A percentile compares a stretch with the other conserved stretches of the same genome.
These are phyloP conservation scores for Dendryphion nanum DNA, from an alignment of 2,329 filamentous ascomycete species.

Conservation along the genomic window DNA sequence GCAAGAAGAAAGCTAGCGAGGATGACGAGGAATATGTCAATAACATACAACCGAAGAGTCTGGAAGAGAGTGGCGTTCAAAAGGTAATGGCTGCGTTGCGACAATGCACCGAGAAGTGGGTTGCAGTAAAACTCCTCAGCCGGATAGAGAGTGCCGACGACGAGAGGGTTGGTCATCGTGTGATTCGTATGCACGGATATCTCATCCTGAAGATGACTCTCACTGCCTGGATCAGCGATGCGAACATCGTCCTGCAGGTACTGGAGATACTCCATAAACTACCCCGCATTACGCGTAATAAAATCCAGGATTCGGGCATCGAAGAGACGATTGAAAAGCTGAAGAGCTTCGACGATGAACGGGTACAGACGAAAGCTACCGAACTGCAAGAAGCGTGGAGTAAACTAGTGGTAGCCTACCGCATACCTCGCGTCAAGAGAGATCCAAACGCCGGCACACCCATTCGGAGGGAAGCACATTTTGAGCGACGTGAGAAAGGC, in stretches of 20 bases:
- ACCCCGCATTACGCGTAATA: slow-evolving; percentile 90
- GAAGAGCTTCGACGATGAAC: slow-evolving; percentile 65
- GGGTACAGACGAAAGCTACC: slow-evolving; percentile 69
- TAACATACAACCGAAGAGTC: slow-evolving; percentile 73
- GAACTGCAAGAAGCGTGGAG: slow-evolving; percentile 81
- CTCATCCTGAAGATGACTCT: slow-evolving; percentile 88
- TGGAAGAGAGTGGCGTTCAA: slow-evolving; percentile 80
- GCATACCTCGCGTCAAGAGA: slow-evolving; percentile 86
- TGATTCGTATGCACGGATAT: slow-evolving; percentile 96
- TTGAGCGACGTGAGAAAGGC: slow-evolving; percentile 55
- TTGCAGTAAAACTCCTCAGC: slow-evolving; percentile 87
- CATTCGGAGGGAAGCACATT: slow-evolving; percentile 52
- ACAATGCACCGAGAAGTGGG: slow-evolving; percentile 99
- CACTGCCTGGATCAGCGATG: slow-evolving; percentile 81
- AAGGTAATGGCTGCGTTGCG: slow-evolving; percentile 96
- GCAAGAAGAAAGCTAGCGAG: slow-evolving; percentile 87
- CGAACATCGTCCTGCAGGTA: slow-evolving; percentile 85
- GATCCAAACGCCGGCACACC: slow-evolving; percentile 60
- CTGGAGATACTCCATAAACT: slow-evolving; percentile 86
- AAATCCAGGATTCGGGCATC: slow-evolving; percentile 95
- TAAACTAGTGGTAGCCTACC: slow-evolving; percentile 84
- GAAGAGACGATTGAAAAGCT: slow-evolving; percentile 75
- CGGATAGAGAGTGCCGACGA: slow-evolving; percentile 87
- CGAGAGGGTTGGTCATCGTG: slow-evolving; percentile 80
- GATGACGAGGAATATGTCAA: slow-evolving; percentile 96